Evolutionary conservation across 1,139 yeast genomes (phyloP).

Genomic region (Suhomyces anneliseae): DNA sequence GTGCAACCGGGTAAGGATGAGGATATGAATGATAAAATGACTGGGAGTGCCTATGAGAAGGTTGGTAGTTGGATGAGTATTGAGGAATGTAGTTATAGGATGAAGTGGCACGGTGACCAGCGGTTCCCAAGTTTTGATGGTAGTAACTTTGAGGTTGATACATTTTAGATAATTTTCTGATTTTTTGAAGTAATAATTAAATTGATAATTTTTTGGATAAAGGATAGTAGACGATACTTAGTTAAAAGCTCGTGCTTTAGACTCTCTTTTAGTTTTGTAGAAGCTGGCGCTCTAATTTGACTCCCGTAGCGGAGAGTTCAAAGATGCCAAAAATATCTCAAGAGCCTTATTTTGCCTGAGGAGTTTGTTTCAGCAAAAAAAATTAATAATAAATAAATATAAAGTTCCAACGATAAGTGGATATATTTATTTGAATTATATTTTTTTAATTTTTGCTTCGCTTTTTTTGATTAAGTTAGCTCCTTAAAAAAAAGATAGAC

Average conservation of each 20-base stretch:
- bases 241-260: constrained; percentile 12
- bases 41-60: constrained; percentile 14
- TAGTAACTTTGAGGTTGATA: constrained; percentile 22
- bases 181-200: too few species aligned
- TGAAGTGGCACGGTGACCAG: constrained; percentile 39
- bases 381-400: too few species aligned
- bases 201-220: constrained; percentile 1
- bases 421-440: too few species aligned
- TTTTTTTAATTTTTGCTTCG: too few species aligned
- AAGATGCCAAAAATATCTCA: too few species aligned
- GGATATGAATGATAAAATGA: constrained; percentile 12
- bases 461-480: too few species aligned
- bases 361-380: too few species aligned
- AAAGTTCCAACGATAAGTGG: too few species aligned
- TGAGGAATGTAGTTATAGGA: constrained; percentile 30
- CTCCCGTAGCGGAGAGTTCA: background rate
- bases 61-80: constrained; percentile 10
- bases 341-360: too few species aligned
- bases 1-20: constrained; percentile 16
- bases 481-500: too few species aligned
- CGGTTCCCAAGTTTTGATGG: constrained; percentile 34
- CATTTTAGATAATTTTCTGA: constrained; percentile 10
- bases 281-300: background rate
- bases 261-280: too few species aligned
- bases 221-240: constrained; percentile 32